Percentiles rank a stretch among this genome's conserved stretches.
These are phyloP conservation scores for Herpetospermum pedunculosum DNA, from an alignment of 306 rosid species.

Conservation along the genomic window DNA sequence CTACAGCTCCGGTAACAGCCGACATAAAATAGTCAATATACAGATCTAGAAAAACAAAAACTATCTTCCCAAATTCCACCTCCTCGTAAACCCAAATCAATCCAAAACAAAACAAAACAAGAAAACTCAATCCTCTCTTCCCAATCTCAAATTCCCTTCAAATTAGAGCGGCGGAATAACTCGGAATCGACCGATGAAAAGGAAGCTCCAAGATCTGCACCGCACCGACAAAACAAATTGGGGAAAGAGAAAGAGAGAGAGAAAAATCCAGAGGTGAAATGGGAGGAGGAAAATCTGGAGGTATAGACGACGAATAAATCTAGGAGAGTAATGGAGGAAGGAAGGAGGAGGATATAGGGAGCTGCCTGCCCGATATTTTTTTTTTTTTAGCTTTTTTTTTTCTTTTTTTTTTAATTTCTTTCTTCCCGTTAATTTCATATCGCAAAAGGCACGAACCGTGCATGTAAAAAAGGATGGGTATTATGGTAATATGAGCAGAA, in stretches of 20 bases:
- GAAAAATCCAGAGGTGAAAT: neutral
- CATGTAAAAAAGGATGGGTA: neutral
- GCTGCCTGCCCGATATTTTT: neutral
- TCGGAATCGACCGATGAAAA: neutral
- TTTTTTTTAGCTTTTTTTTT: neutral
- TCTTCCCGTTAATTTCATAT: neutral
- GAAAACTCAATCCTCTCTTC: neutral
- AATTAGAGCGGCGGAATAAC: neutral
- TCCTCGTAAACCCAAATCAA: constrained; percentile 4
- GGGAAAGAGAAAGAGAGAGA: neutral
- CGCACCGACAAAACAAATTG: constrained; percentile 12
- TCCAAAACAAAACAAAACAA: neutral
- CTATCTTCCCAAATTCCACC: constrained; percentile 14
- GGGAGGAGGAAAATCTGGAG: constrained; percentile 1
- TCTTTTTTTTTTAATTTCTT: neutral
- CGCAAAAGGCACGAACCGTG: neutral
- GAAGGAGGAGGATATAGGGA: neutral
- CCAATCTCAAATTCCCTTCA: neutral
- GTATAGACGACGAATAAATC: neutral
- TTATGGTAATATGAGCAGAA: neutral
- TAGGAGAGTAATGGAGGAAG: neutral
- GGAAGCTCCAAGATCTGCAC: constrained; percentile 12
- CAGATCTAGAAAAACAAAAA: constrained; percentile 8
- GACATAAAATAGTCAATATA: neutral
- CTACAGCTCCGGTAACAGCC: neutral